Evolutionary conservation across 2,329 filamentous ascomycete species (phyloP), one percentile per base, ranked within the genome.

Genomic region (Claviceps arundinis): DNA sequence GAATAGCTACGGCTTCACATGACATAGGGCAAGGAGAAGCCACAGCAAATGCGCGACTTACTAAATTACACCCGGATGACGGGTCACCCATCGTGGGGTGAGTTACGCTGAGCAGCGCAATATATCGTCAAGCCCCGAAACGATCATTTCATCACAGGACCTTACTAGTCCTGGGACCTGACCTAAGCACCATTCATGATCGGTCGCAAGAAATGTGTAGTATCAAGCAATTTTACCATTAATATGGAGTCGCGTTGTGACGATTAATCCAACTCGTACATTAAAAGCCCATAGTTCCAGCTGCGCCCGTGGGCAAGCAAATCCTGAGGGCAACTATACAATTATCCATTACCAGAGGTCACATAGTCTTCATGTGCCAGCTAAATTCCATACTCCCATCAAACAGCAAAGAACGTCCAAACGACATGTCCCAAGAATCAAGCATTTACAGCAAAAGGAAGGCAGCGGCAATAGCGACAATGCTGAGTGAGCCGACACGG

Each of bases 391-490:
- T 34, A 37, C 26, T 22, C 48, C 5, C 13, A 47, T 37, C 14
- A 19, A 37, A 19, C 22, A 40, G 19, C 5, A 37, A 37, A 50
- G n/a, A 17, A 17, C 43, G 17, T 19, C 44, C 38, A 45, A 45
- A 14, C 16, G 37, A 45, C 19, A 13, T 9, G n/a, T 40, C 47
- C n/a, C 8, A 34, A 11, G 14, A 13, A 38, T 14, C 13, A 8
- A 5, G 16, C 24, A 61, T 72, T 72, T 70, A 75, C 63, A 74
- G 63, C 60, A 69, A 71, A 49, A 75, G 56, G 56, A 67, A 56
- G 55, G 70, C 71, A 55, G 70, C 62, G 55, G 67, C 66, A 58
- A 67, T 70, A 56, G 63, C 70, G 52, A 72, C 48, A 24, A 70
- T 56, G 54, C 67, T 68, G 49, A 72, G 48, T 40, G 68, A 65